These are phyloP conservation scores for Naematelia encephala DNA, from an alignment of 768 basidiomycete species.

Conservation along the genomic window DNA sequence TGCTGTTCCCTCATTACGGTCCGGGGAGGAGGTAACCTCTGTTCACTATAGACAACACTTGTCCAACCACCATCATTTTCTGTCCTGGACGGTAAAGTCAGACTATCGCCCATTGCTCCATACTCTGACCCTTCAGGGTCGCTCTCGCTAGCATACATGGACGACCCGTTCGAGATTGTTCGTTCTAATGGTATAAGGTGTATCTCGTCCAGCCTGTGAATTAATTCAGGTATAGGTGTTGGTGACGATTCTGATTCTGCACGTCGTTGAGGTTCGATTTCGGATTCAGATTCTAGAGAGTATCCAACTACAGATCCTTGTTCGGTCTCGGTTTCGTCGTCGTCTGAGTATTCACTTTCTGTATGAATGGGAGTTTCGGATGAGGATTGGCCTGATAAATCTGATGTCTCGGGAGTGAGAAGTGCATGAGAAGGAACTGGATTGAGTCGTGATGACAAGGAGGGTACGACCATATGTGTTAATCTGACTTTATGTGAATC, in stretches of 20 bases:
- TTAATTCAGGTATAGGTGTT: background rate
- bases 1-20: background rate
- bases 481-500: slow-evolving; percentile 24
- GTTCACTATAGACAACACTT: background rate
- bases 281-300: slow-evolving; percentile 9
- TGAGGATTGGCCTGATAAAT: slow-evolving; percentile 24
- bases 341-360: background rate
- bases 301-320: slow-evolving; percentile 22
- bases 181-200: slow-evolving; percentile 7
- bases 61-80: slow-evolving; percentile 6
- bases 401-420: slow-evolving; percentile 42
- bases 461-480: slow-evolving; percentile 45
- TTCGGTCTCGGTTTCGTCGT: slow-evolving; percentile 20
- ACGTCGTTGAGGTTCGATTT: background rate
- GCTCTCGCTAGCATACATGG: slow-evolving; percentile 32
- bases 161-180: slow-evolving; percentile 26
- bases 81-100: slow-evolving; percentile 14
- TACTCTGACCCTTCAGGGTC: slow-evolving; percentile 20
- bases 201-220: background rate
- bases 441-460: slow-evolving; percentile 24
- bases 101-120: slow-evolving; percentile 31
- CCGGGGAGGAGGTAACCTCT: background rate
- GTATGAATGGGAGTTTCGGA: slow-evolving; percentile 1
- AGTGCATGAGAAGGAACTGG: slow-evolving; percentile 11
- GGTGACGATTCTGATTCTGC: background rate